These are phyloP conservation scores for Fraxinus nigra DNA, from an alignment of 305 asterid genomes.

Conservation along the genomic window DNA sequence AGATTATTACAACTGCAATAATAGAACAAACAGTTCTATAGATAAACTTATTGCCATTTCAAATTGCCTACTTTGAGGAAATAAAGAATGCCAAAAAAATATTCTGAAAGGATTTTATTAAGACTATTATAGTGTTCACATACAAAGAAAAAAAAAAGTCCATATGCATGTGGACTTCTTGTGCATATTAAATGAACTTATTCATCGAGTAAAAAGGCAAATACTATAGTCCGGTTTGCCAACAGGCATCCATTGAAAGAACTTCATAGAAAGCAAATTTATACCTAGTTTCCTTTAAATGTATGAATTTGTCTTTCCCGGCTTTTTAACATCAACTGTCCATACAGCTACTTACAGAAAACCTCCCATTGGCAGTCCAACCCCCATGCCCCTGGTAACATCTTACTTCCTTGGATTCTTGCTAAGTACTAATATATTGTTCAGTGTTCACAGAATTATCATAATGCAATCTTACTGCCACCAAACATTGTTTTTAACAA, in stretches of 20 bases:
- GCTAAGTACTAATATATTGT: neutral
- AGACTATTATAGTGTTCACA: neutral
- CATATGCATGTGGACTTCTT: neutral
- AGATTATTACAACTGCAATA: neutral
- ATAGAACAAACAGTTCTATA: neutral
- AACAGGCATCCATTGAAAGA: neutral
- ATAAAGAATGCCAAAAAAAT: neutral
- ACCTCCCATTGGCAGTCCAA: neutral
- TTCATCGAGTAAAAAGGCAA: neutral
- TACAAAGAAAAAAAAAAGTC: neutral
- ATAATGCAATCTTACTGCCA: neutral
- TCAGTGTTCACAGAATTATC: neutral
- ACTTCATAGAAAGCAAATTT: neutral
- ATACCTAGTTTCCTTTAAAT: neutral
- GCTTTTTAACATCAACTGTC: neutral
- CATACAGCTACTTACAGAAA: neutral
- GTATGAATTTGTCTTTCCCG: neutral
- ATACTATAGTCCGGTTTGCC: neutral
- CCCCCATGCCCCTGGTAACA: neutral
- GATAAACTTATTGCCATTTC: neutral
- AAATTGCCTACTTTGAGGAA: neutral
- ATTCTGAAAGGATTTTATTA: neutral
- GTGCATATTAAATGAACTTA: neutral
- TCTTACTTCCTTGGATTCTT: neutral
- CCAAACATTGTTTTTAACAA: neutral